Evolutionary conservation across 73 alveolate genomes (phyloP).

Genomic region (Tetrahymena malaccensis): DNA sequence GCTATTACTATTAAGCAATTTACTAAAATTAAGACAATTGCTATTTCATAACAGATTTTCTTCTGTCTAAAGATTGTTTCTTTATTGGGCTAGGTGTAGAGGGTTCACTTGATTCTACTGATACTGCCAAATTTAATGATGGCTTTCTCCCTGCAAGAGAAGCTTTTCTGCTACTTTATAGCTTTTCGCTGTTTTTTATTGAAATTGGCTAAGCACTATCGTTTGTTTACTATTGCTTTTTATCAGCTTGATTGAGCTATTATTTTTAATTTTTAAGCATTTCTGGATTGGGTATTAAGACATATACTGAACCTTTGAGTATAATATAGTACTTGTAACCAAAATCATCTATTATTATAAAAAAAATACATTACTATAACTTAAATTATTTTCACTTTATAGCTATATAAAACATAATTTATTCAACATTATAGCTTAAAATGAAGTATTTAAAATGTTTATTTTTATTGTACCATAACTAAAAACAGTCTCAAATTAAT

Average conservation of each 20-base stretch:
- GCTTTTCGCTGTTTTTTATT: background rate
- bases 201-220: background rate
- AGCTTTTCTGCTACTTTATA: background rate
- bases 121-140: background rate
- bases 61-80: background rate
- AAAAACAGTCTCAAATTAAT: background rate
- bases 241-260: background rate
- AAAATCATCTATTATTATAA: background rate
- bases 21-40: background rate
- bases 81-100: background rate
- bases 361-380: background rate
- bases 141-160: background rate
- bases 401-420: too few species aligned
- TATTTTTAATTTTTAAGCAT: background rate
- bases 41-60: background rate
- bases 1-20: background rate
- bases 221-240: background rate
- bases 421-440: too few species aligned
- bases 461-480: conserved; percentile 6
- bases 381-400: background rate
- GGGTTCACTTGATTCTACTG: background rate
- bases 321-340: conserved; percentile 15
- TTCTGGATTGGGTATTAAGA: conserved; percentile 19
- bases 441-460: background rate
- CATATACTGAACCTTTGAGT: conserved; percentile 14